A percentile compares a stretch with the other conserved stretches of the same genome.
These are phyloP conservation scores for Blastobotrys serpentis DNA, from an alignment of 1,139 yeast genomes.

Conservation along the genomic window DNA sequence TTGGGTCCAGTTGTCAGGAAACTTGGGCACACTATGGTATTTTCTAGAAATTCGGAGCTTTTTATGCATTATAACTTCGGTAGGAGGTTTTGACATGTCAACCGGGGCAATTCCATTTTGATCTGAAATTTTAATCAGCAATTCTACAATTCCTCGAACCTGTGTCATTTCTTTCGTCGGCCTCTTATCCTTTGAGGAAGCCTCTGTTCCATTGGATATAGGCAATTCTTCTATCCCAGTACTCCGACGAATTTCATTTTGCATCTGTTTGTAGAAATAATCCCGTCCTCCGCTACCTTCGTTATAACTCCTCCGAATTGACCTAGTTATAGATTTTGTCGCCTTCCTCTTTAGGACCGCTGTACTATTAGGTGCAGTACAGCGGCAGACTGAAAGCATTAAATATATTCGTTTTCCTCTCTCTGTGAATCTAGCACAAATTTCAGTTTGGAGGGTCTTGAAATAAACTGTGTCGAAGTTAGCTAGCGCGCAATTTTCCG, in stretches of 20 bases:
- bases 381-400: slow-evolving; percentile 14
- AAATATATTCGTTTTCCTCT: neutral
- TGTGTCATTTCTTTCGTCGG: neutral
- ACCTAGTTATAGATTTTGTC: neutral
- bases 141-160: neutral
- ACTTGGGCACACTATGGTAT: slow-evolving; percentile 1
- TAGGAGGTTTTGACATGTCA: neutral
- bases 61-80: slow-evolving; percentile 5
- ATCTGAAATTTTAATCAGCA: neutral
- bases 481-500: neutral
- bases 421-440: neutral
- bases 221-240: slow-evolving; percentile 6
- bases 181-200: neutral
- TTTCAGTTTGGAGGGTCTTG: neutral
- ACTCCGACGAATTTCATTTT: slow-evolving; percentile 9
- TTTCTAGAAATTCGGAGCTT: neutral
- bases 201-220: slow-evolving; percentile 3
- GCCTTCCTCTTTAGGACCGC: slow-evolving; percentile 11
- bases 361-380: slow-evolving; percentile 16
- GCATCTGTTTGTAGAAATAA: slow-evolving; percentile 13
- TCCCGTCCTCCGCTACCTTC: neutral
- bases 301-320: neutral
- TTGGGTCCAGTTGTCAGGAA: slow-evolving; percentile 8
- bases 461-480: neutral
- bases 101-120: neutral